phyloP scores from a whole-genome alignment of 768 basidiomycete species.

The Mycena maculata region DNA sequence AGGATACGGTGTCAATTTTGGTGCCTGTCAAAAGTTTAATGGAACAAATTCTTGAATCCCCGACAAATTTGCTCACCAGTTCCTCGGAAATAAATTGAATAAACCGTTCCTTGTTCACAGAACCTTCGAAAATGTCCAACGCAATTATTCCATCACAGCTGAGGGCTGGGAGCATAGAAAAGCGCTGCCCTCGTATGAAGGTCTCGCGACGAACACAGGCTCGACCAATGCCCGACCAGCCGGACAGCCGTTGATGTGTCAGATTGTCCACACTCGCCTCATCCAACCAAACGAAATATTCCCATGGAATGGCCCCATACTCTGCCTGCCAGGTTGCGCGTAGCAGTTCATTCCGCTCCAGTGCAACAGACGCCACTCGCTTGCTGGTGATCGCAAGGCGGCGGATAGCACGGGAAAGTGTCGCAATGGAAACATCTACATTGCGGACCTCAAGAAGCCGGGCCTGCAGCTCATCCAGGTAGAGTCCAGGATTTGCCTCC shows the following conservation, averaged over 20 bases:
- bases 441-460: constrained; percentile 33
- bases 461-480: constrained; percentile 49
- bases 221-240: constrained; percentile 36
- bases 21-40: no score
- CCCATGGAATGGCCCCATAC: no score
- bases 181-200: constrained; percentile 37
- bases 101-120: constrained; percentile 46
- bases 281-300: no score
- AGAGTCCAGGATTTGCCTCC: constrained; percentile 41
- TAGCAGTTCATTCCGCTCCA: no score
- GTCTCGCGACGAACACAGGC: constrained; percentile 40
- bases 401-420: no score
- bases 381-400: no score
- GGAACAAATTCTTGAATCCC: no score
- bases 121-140: constrained; percentile 46
- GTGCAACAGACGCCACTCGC: no score
- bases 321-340: no score
- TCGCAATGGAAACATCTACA: constrained; percentile 44
- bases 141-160: constrained; percentile 42
- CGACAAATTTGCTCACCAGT: no score
- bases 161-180: constrained; percentile 43
- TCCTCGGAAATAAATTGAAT: constrained; percentile 41
- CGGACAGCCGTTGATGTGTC: constrained; percentile 39
- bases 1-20: constrained; percentile 49
- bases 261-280: no score